Base-by-base conservation (phyloP, 208 protist genomes). In the Acanthamoeba castellanii region DNA sequence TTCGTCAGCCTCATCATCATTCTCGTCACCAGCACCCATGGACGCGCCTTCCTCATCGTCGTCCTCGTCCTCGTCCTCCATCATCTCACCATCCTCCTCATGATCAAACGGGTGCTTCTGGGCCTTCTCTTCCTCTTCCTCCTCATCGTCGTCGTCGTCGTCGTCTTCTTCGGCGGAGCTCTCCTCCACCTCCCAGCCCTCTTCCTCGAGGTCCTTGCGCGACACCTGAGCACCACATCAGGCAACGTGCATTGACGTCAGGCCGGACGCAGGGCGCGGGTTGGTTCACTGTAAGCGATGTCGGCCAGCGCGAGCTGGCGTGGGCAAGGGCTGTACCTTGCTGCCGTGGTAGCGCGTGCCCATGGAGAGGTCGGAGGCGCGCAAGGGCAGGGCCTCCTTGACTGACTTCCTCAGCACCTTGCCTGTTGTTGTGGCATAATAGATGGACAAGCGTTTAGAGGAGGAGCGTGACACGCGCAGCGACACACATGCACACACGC, bases 141-240 rank as follows among this genome's bases (percentile, higher is more conserved):
- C 70, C 20, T 32, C 70, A 0, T 74, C 18, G 3, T 74, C 66
- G 27, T 25, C 18, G 3, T 74, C 66, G 27, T 25, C 74, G 4
- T 57, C 76, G 9, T 85, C 76, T 47, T 85, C 76, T 18, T 85
- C 76, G 11, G 52, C 76, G 25, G 34, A 50, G 47, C 45, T 59
- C 45, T 9, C 76, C n/a, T 34, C 37, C 37, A 82, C 5, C 85
- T 74, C 61, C 85, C 85, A 92, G n/a, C 61, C 85, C 20, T 92
- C 85, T 32, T 92, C 85, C n/a, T 92, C 61, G 6, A 92, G 37
- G 27, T 92, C 59, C 34, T 92, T 92, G 52, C 85, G 52, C 30
- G 85, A 92, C 34, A 72, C 61, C 85, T 92, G 57, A 0, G 61
- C 32, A 7, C 25, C 5, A 13, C 22, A 27, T 85, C 8, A 85